Conservation (phyloP, 176 grass and related monocot genomes). For the Avena eriantha region DNA sequence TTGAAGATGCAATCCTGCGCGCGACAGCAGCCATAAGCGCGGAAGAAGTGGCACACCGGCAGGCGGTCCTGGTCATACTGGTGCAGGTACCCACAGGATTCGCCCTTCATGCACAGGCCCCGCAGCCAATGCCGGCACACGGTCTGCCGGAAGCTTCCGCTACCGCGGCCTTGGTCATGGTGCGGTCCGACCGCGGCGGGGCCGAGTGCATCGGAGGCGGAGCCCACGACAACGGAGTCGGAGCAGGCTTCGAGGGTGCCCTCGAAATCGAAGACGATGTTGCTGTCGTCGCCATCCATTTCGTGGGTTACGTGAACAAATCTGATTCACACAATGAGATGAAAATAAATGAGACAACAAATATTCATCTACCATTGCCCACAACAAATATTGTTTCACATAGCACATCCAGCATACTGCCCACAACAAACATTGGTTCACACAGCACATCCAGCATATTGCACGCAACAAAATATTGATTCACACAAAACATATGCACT, state of each 20-base stretch:
- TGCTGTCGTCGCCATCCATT: neutral
- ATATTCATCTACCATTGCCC: too few species aligned
- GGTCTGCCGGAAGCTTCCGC: constrained; percentile 61
- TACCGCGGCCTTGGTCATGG: constrained; percentile 23
- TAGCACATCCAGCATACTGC: too few species aligned
- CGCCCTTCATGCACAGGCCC: constrained; percentile 70
- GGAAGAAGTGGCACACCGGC: constrained; percentile 66
- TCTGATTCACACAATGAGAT: too few species aligned
- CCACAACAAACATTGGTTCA: too few species aligned
- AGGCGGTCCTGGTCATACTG: constrained; percentile 67
- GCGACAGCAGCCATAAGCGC: constrained; percentile 45
- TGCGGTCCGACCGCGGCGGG: neutral
- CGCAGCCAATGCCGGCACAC: constrained; percentile 76
- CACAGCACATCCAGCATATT: too few species aligned
- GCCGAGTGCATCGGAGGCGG: neutral
- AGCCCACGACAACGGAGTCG: constrained; percentile 13
- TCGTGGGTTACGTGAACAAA: neutral
- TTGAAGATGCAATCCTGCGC: constrained; percentile 73
- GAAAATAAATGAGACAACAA: too few species aligned
- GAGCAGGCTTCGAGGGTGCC: neutral
- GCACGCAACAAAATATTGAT: too few species aligned
- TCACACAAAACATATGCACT: too few species aligned
- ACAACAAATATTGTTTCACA: too few species aligned
- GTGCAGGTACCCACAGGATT: constrained; percentile 64
- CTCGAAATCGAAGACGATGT: constrained; percentile 7